Conservation (phyloP, 306 rosid species). For the Rosa chinensis region DNA sequence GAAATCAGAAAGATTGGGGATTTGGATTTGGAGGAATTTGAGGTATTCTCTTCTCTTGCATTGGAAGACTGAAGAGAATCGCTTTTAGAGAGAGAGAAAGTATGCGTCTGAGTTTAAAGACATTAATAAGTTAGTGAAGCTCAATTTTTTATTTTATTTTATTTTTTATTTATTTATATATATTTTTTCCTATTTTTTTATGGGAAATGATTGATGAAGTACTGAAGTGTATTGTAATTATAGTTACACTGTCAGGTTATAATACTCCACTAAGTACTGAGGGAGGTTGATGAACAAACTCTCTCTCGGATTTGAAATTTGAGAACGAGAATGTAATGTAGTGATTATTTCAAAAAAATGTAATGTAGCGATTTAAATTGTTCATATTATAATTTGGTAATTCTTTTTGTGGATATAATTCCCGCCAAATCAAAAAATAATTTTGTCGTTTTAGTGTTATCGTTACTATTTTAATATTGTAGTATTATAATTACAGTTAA, state of each 20-base stretch:
- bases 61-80: constrained; percentile 59
- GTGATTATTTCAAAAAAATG: too few relatives aligned
- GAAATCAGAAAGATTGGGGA: constrained; percentile 43
- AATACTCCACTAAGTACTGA: neutral
- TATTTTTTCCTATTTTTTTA: neutral
- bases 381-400: too few relatives aligned
- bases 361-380: too few relatives aligned
- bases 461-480: too few relatives aligned
- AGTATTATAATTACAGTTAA: too few relatives aligned
- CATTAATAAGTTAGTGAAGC: constrained; percentile 15
- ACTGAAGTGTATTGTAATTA: neutral
- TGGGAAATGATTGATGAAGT: neutral
- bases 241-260: neutral
- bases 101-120: constrained; percentile 18
- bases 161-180: neutral
- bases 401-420: too few relatives aligned
- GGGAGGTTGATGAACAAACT: neutral
- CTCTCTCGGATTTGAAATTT: neutral
- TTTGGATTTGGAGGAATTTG: constrained; percentile 45
- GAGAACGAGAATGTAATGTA: neutral
- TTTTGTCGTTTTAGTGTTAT: too few relatives aligned
- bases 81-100: constrained; percentile 40
- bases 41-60: constrained; percentile 39
- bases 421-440: too few relatives aligned
- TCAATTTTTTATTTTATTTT: neutral